Percentiles rank a stretch among this genome's conserved stretches.
Evolutionary conservation across 192 early-diverging fungal genomes (phyloP).

Genomic region (Coemansia sp.): DNA sequence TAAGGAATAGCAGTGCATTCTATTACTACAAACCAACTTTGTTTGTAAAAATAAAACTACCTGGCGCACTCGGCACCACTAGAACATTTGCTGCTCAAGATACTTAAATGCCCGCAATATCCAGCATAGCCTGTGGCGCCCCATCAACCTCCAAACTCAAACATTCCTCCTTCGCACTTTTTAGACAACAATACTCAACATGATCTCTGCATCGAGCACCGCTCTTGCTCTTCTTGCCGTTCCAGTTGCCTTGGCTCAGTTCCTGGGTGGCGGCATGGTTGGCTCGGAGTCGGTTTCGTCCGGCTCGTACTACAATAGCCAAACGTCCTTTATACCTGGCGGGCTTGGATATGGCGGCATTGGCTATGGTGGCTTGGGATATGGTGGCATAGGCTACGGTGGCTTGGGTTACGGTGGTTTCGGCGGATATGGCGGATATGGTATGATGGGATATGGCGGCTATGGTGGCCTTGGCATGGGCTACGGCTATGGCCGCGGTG

Average conservation of each 20-base stretch:
- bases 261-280: conserved; percentile 16
- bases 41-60: conserved; percentile 2
- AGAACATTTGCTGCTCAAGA: neutral
- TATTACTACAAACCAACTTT: neutral
- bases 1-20: neutral
- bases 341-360: neutral
- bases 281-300: conserved; percentile 40
- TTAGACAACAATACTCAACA: conserved; percentile 5
- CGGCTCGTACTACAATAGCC: conserved; percentile 50
- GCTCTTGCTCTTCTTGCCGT: conserved; percentile 15
- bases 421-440: conserved; percentile 20
- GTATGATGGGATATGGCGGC: conserved; percentile 3
- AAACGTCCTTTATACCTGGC: conserved; percentile 23
- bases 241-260: conserved; percentile 28
- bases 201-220: conserved; percentile 37
- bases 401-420: conserved; percentile 7
- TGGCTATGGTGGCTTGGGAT: conserved; percentile 19
- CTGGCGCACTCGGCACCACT: neutral
- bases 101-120: neutral
- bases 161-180: neutral
- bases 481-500: conserved; percentile 25
- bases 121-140: neutral
- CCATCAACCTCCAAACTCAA: neutral
- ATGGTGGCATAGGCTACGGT: conserved; percentile 16
- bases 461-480: conserved; percentile 8